phyloP scores from a whole-genome alignment of 371 early-diverging fungal genomes.

The Apophysomyces variabilis region DNA sequence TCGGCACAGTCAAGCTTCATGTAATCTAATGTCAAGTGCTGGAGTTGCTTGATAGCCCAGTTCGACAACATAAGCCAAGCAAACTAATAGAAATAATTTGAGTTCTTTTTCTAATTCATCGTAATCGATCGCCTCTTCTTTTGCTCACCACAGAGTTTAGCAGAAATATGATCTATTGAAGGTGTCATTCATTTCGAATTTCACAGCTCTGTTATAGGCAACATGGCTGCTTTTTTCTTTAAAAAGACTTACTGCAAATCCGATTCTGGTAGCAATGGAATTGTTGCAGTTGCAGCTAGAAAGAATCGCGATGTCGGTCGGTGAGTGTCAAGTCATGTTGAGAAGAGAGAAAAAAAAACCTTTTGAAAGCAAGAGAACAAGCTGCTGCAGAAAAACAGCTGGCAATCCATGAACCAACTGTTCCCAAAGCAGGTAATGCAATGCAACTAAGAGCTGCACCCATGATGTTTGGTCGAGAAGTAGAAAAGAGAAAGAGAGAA shows the following conservation, averaged over 20 bases:
- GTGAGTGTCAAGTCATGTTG: no score
- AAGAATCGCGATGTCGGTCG: neutral
- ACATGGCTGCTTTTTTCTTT: no score
- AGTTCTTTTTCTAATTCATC: no score
- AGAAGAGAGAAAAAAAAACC: constrained; percentile 3
- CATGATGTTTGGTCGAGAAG: constrained; percentile 17
- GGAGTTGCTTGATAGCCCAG: constrained; percentile 77
- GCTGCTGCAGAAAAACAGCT: constrained; percentile 58
- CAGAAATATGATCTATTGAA: constrained; percentile 59
- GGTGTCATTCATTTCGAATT: neutral
- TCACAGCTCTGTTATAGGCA: no score
- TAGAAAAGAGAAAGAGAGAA: neutral
- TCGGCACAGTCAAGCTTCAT: constrained; percentile 79
- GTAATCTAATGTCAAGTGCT: constrained; percentile 72
- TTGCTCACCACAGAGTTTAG: constrained; percentile 62
- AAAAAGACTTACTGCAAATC: constrained; percentile 56
- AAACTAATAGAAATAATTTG: constrained; percentile 20
- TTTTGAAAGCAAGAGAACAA: constrained; percentile 51
- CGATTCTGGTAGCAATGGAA: constrained; percentile 55
- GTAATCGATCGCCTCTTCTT: neutral
- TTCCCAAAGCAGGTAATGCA: constrained; percentile 40
- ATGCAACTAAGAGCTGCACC: constrained; percentile 45
- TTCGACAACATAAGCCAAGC: constrained; percentile 76
- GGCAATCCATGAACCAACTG: constrained; percentile 34
- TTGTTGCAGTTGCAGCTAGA: constrained; percentile 50